phyloP scores from a whole-genome alignment of 2,329 filamentous ascomycete genomes.

The Triangularia setosa region DNA sequence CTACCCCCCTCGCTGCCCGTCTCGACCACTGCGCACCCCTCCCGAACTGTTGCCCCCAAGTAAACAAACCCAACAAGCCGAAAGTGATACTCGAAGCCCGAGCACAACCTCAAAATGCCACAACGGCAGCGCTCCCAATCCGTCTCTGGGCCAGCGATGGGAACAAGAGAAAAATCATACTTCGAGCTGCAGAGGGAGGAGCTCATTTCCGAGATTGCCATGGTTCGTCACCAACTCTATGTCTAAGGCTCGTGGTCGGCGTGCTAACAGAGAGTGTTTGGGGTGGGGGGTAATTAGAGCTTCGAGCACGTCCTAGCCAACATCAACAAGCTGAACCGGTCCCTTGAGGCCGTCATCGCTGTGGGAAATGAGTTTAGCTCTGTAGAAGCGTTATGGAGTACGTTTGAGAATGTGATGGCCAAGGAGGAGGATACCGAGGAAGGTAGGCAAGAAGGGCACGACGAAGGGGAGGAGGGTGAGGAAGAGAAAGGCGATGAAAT shows the following conservation, averaged over 20 bases:
- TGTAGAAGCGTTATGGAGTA: slow-evolving; percentile 93
- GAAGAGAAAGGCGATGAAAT: slow-evolving; percentile 21
- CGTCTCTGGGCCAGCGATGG: slow-evolving; percentile 26
- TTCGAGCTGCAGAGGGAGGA: slow-evolving; percentile 74
- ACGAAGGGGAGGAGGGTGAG: slow-evolving; percentile 28
- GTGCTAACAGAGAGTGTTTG: slow-evolving; percentile 29
- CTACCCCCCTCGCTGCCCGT: background rate
- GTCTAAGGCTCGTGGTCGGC: background rate
- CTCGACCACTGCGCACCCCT: background rate
- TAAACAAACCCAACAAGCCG: background rate
- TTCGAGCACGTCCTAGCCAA: slow-evolving; percentile 92
- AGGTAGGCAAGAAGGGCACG: slow-evolving; percentile 4
- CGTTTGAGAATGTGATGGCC: slow-evolving; percentile 95
- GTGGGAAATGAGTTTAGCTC: slow-evolving; percentile 97
- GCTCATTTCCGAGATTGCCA: slow-evolving; percentile 68
- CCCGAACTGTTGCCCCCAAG: background rate
- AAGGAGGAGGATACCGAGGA: slow-evolving; percentile 49
- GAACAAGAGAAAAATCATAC: slow-evolving; percentile 52
- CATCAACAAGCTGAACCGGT: slow-evolving; percentile 92
- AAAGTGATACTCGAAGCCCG: background rate
- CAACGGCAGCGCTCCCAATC: slow-evolving; percentile 26
- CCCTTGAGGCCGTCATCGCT: slow-evolving; percentile 83
- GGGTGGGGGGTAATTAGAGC: slow-evolving; percentile 40
- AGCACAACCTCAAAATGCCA: background rate
- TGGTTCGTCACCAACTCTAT: slow-evolving; percentile 43